A percentile compares a stretch with the other conserved stretches of the same genome.
These are phyloP conservation scores for Pterocarpus santalinus DNA, from an alignment of 306 rosid genomes.

Conservation along the genomic window DNA sequence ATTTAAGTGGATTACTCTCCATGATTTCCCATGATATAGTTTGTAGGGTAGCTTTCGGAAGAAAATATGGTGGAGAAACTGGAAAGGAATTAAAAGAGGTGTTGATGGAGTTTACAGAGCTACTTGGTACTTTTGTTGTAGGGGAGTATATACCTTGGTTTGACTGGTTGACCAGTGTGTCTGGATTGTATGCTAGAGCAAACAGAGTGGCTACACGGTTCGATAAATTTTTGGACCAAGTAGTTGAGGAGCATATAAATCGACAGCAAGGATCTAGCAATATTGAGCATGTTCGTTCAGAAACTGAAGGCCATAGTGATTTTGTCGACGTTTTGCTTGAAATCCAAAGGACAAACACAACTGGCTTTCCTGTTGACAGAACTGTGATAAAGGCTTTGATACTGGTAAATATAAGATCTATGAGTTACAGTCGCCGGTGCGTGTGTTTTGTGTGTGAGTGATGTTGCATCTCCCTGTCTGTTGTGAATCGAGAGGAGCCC, in stretches of 20 bases:
- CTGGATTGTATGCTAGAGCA: conserved; percentile 49
- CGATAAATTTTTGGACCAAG: conserved; percentile 54
- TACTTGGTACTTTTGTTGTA: conserved; percentile 46
- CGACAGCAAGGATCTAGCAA: background rate
- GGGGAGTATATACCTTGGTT: conserved; percentile 60
- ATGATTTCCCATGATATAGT: conserved; percentile 46
- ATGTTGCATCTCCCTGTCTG: too few species aligned
- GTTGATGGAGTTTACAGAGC: conserved; percentile 31
- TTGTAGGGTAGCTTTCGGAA: conserved; percentile 62
- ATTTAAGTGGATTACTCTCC: conserved; percentile 47
- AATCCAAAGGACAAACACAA: conserved; percentile 38
- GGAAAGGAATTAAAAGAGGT: conserved; percentile 37
- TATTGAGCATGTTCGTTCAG: background rate
- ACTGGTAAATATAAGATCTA: conserved; percentile 35
- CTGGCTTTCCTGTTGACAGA: background rate
- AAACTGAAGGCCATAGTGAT: conserved; percentile 36
- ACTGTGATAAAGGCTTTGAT: conserved; percentile 53
- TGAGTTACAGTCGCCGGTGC: too few species aligned
- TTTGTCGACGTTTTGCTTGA: conserved; percentile 56
- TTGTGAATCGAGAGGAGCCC: too few species aligned
- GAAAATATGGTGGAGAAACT: conserved; percentile 43
- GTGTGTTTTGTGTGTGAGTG: too few species aligned
- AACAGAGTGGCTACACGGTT: conserved; percentile 49
- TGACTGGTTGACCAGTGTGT: conserved; percentile 47
- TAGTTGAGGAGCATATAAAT: conserved; percentile 53